These are phyloP conservation scores for Fusarium torulosum DNA, from an alignment of 2,329 filamentous ascomycete species.

Conservation along the genomic window DNA sequence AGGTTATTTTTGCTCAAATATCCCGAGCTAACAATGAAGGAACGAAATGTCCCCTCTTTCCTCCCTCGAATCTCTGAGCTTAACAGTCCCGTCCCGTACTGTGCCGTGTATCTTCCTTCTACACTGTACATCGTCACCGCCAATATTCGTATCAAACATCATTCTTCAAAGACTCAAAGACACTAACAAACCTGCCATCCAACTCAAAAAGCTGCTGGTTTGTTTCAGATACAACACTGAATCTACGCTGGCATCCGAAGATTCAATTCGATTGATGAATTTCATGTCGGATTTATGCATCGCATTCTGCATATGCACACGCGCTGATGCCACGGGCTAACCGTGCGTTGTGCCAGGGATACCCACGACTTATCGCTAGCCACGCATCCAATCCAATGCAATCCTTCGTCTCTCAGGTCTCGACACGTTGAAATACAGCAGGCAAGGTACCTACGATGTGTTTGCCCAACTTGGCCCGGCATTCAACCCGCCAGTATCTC, in stretches of 20 bases:
- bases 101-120: background rate
- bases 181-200: background rate
- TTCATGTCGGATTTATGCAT: slow-evolving; percentile 29
- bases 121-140: slow-evolving; percentile 12
- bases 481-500: slow-evolving; percentile 13
- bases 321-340: slow-evolving; percentile 39
- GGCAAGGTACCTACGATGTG: slow-evolving; percentile 19
- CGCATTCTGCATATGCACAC: slow-evolving; percentile 38
- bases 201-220: background rate
- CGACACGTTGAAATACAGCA: slow-evolving; percentile 17
- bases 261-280: slow-evolving; percentile 6
- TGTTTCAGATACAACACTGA: slow-evolving; percentile 7
- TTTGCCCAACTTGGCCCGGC: slow-evolving; percentile 27
- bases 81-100: slow-evolving; percentile 7
- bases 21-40: slow-evolving; percentile 1
- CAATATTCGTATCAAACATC: background rate
- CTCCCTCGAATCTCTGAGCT: slow-evolving; percentile 20
- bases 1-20: slow-evolving; percentile 20
- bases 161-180: background rate
- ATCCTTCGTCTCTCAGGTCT: slow-evolving; percentile 6
- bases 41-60: slow-evolving; percentile 33
- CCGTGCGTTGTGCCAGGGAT: slow-evolving; percentile 23
- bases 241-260: slow-evolving; percentile 1
- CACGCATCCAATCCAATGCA: slow-evolving; percentile 23
- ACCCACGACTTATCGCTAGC: slow-evolving; percentile 27